Base-by-base conservation (phyloP, 1,284 basidiomycete genomes). In the Puccinia coronata region DNA sequence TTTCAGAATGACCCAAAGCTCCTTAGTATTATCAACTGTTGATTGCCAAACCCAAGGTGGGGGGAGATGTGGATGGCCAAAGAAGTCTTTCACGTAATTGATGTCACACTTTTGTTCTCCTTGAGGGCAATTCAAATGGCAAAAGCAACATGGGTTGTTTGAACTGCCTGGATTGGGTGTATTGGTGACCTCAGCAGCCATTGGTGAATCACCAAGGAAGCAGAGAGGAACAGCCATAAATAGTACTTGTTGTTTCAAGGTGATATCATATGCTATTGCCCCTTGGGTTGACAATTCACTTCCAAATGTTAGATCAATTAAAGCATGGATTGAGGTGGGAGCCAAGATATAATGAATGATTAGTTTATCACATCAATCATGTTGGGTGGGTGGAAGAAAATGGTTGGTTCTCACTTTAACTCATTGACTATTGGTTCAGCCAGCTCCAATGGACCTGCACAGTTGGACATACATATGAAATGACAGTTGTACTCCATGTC, bases 381-480 rank as follows among this genome's bases (percentile, higher is more conserved):
- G n/a, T n/a, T n/a, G n/a, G n/a, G n/a, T n/a, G n/a, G n/a, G n/a
- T n/a, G n/a, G n/a, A n/a, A n/a, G 49, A 53, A n/a, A 12, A 53
- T 53, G n/a, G n/a, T 12, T 12, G 49, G 12, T 53, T 14, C 55
- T 9, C 20, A 57, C 55, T 57, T 57, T 23, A 57, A 6, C 23
- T 57, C 55, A 9, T 57, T 23, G 23, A 57, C 28, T n/a, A 57
- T 57, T 57, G 55, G 55, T 23, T 57, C 55, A 9, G 55, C 20
- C 8, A 57, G 20, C 28, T 57, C 55, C 55, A 57, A 57, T 9
- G 55, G 23, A 23, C 55, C 55, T 6, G 55, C 20, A n/a, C 8
- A 6, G 16, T 43, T 43, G 0, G 88, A 88, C 1, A 87, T 88
- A 5, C 82, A 84, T 0, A 88, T 82, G 82, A 88, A 89, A 80